Base-by-base conservation (phyloP, 1,284 basidiomycete species). In the Cutaneotrichosporon curvatum region DNA sequence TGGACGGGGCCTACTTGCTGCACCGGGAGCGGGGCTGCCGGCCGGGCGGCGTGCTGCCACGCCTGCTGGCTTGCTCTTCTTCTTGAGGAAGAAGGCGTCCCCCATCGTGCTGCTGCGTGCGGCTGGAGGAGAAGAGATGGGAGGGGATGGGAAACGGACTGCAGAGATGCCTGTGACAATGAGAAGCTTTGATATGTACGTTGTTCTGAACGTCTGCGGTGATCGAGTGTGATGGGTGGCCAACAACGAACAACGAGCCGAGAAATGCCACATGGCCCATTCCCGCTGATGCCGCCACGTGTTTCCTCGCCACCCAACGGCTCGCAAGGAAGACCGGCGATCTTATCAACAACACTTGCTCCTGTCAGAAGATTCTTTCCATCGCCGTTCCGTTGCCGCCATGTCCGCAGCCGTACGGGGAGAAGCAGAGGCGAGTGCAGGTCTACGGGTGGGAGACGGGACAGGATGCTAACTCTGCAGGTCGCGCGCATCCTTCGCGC, bases 401-500 rank as follows among this genome's bases (percentile, higher is more conserved):
- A 43, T 63, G 28, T 55, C 55, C 37, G 56, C 51, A 45, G 61
- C 51, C 45, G 61, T 59, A 8, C 46, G 43, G 20, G 59, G 62
- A 37, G 42, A 62, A 39, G 48, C 61, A 9, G 67, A 69, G 62
- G 65, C 67, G 50, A 55, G 60, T 42, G 6, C 20, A 18, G 14
- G 19, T 20, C 7, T 28, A 19, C 31, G 3, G 32, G 21, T 16
- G 30, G 10, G 30, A 16, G 4, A 23, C 19, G 30, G n/a, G 23
- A 19, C 18, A 30, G 20, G 12, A 12, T 19, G 45, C 44, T 57
- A 45, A 56, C 51, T 7, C 19, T 21, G 12, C 65, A 78, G 70
- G 75, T 78, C 30, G 67, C 75, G 43, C 67, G 78, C 18, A 67
- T 79, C 20, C 62, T 78, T 35, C 63, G 60, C 28, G 71, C 76